A percentile compares a stretch with the other conserved stretches of the same genome.
Evolutionary conservation across 192 early-diverging fungal species (phyloP).

Genomic region (Thamnidium elegans): DNA sequence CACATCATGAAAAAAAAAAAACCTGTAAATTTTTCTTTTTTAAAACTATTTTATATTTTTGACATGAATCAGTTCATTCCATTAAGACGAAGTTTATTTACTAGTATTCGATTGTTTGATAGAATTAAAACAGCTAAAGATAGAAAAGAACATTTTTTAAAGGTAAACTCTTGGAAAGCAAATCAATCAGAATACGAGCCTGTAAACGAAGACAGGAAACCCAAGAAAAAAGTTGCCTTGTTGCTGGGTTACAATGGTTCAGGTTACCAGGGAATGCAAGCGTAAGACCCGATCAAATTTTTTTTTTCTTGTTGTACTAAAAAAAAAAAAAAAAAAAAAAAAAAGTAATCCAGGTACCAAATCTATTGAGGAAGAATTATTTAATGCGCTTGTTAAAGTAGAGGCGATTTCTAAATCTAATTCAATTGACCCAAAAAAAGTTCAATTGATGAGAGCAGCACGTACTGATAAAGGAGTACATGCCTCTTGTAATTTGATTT

Average conservation of each 20-base stretch:
- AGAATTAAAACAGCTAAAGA: constrained; percentile 24
- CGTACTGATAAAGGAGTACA: constrained; percentile 99
- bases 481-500: constrained; percentile 93
- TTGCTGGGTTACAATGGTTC: constrained; percentile 93
- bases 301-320: neutral
- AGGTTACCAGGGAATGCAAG: constrained; percentile 96
- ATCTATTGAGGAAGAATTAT: constrained; percentile 90
- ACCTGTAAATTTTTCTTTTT: too few relatives aligned
- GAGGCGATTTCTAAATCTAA: constrained; percentile 89
- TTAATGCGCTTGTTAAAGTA: constrained; percentile 77
- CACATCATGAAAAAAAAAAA: too few relatives aligned
- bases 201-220: constrained; percentile 26
- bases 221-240: constrained; percentile 88
- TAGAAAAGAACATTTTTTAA: constrained; percentile 23
- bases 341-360: constrained; percentile 70
- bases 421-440: constrained; percentile 72
- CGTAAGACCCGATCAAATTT: constrained; percentile 47
- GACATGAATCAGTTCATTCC: neutral
- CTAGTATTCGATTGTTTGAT: neutral
- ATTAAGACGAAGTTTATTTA: neutral
- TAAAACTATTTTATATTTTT: too few relatives aligned
- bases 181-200: neutral
- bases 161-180: constrained; percentile 22
- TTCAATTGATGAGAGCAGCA: constrained; percentile 86
- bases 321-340: constrained; percentile 21